Base-by-base conservation (phyloP, 2,329 filamentous ascomycete genomes). In the Whalleya microplaca region DNA sequence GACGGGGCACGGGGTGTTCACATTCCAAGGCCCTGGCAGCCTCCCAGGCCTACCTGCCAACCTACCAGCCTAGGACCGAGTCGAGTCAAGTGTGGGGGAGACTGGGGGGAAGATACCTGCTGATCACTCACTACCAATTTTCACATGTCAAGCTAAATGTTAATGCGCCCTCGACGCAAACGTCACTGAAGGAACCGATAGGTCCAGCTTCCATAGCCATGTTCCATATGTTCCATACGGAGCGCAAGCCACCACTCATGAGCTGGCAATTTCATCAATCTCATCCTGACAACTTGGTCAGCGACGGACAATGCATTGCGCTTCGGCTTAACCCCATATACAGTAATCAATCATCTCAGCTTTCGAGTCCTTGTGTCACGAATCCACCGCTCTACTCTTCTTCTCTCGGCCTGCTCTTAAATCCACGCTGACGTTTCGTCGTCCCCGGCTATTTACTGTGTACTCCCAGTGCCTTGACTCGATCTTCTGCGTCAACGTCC, bases 131-230 rank as follows among this genome's bases (percentile, higher is more conserved):
- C 42, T 21, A 44, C 42, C 57, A 42, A 56, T 46, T 62, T 62
- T 62, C 60, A 62, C 60, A 62, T 62, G 60, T 51, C 55, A 62
- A 47, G 19, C 40, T 52, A 48, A 4, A 16, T 45, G 32, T 20
- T 43, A 23, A 45, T 54, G 29, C 40, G 40, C 37, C 41, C 56
- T 59, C 41, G 56, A 55, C 56, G 57, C 46, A 62, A 62, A 62
- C 60, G 60, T 62, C 60, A 62, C 57, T 48, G 53, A 41, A 57
- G 40, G 42, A 58, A 55, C 60, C 60, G 60, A 62, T 50, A 58
- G 57, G 59, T 49, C 55, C 37, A 58, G 48, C 45, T 60, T 58
- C 56, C 47, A 37, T 37, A 16, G 32, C 32, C 14, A 16, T 37
- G 32, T 37, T 16, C 32, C 32, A 54, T 56, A n/a, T n/a, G n/a